Base-by-base conservation (phyloP, 345 rosid species). In the Erysimum cheiranthoides region DNA sequence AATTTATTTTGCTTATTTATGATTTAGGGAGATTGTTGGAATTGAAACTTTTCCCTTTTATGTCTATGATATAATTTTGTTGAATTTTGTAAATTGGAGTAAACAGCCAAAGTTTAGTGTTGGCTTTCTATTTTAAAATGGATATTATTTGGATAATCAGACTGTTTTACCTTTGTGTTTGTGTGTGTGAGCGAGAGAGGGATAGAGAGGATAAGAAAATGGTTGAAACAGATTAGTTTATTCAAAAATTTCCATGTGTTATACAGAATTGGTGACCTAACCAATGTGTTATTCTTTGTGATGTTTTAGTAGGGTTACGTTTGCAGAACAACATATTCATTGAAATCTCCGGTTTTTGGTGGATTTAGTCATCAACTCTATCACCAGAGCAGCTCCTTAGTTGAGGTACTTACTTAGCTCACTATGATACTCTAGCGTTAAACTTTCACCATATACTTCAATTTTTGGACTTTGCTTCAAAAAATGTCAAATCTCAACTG, bases 231-330 rank as follows among this genome's bases (percentile, higher is more conserved):
- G 40, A 43, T 32, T 32, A 14, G 2, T 35, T 30, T 13, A 2
- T 8, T 8, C 25, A 0, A 16, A 1, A 1, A 21, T 21, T 28
- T 52, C 32, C 0, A 14, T 32, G 9, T 62, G 14, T 25, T 40
- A 4, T 43, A 3, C n/a, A 51, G 56, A 17, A 46, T 36, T 30
- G 50, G 61, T 67, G 45, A 78, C 27, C 74, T 78, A 36, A 78
- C 78, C 68, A 73, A 63, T 70, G 56, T 73, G 78, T 72, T 73
- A 36, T 60, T 67, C 73, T 75, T 84, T 78, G 57, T 82, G 83
- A 78, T 86, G 87, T 82, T 87, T 87, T 84, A 82, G 84, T 86
- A 90, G 98, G 87, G 85, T 78, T 81, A 73, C 68, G 78, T 86
- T 82, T 83, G 86, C 85, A 79, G 84, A 82, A 85, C 85, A 63